Base-by-base conservation (phyloP, 306 rosid species). In the Vicia sativa region DNA sequence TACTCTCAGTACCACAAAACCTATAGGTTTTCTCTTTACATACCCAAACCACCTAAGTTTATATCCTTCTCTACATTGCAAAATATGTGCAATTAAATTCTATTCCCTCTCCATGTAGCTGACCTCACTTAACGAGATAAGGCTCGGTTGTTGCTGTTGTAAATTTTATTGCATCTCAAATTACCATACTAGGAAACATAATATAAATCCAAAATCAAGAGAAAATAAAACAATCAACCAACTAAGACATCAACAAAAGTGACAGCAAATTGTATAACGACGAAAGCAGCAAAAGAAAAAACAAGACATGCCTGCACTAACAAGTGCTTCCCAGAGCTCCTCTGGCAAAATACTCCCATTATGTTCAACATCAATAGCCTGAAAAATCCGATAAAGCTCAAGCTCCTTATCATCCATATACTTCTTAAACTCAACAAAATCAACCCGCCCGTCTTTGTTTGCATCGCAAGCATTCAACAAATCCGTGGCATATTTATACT, bases 251-350 rank as follows among this genome's bases (percentile, higher is more conserved):
- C 62, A 55, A 26, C 10, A 54, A 57, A 76, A 56, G 29, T 41
- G 52, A 62, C 31, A 44, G 0, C 23, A 15, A 42, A 61, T 41
- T 39, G 45, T 5, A 58, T 38, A 41, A 31, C 5, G 10, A 45
- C 58, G 1, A 52, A 6, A 5, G 62, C 67, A 70, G 58, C 29
- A 44, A 9, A 44, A 54, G 70, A 70, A 4, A 7, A 29, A 0
- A 25, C 19, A 44, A 57, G 11, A 77, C 81, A 18, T 65, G 73
- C 98, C 98, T 78, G 96, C 92, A 79, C 66, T 85, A 9, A 89
- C 84, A 61, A 92, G 96, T 10, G 98, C 98, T 72, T 92, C 98
- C 92, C 87, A 92, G 0, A 92, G 95, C 88, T 92, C 98, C 81
- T 92, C 98, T 0, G 98, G 98, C 43, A 90, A 63, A 83, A 92